Base-by-base conservation (phyloP, 1,139 yeast genomes). In the Blastobotrys arbuscula region DNA sequence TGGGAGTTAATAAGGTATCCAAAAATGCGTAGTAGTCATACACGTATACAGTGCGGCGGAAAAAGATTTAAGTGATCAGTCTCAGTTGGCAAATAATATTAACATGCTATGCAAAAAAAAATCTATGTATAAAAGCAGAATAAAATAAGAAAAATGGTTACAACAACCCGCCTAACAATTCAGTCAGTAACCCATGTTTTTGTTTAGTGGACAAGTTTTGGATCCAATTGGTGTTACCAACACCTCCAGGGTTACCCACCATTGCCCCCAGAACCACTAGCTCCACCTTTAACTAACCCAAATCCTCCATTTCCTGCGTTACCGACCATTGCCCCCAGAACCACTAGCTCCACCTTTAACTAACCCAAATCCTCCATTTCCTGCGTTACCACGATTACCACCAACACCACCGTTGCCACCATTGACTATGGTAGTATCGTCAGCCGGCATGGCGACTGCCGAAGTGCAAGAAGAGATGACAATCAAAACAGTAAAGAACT, bases 211-310 rank as follows among this genome's bases (percentile, higher is more conserved):
- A 12, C 26, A 36, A 18, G 10, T 13, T 36, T 13, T 7, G 13
- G 26, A 36, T 36, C 4, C 13, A 28, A n/a, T 36, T 36, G 13
- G n/a, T 9, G 26, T 36, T 36, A 24, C 39, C 39, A 19, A 36
- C 39, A 19, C 39, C 39, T 7, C 39, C 39, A 36, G 39, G 16
- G 39, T 35, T 35, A 35, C 39, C 28, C 10, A 36, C 39, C 39
- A 19, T 36, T 36, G 16, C 39, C 39, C 10, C 39, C 39, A 19
- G 7, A 8, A 36, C 39, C 39, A 10, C n/a, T 8, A 5, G 24
- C 5, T 21, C 39, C 39, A 9, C 39, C 39, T 3, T 6, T 19
- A n/a, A 36, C 24, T 16, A 35, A 16, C 10, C 39, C 39, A 35
- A 19, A 19, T n/a, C 39, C 39, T 3, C 39, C 39, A 5, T n/a